Percentiles rank a stretch among this genome's conserved stretches.
These are phyloP conservation scores for Clavispora santaluciae DNA, from an alignment of 805 yeast genomes.

Conservation along the genomic window DNA sequence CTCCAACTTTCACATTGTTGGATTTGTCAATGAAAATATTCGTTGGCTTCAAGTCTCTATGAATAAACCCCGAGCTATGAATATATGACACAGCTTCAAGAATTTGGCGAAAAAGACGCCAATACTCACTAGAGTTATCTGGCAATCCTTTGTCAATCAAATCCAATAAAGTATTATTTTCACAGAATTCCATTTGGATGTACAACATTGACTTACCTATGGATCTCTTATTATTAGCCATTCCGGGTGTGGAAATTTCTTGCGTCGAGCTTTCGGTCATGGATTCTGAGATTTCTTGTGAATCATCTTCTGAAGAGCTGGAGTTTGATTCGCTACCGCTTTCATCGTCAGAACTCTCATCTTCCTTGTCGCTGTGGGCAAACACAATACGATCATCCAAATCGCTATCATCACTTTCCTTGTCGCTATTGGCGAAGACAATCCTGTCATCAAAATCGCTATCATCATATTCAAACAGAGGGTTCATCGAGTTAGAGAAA, in stretches of 20 bases:
- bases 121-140: conserved; percentile 69
- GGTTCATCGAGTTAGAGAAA: conserved; percentile 58
- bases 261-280: background rate
- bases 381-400: too few relatives aligned
- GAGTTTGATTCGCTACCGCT: too few relatives aligned
- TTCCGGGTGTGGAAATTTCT: background rate
- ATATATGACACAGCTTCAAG: conserved; percentile 87
- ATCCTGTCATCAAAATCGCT: conserved; percentile 25
- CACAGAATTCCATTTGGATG: conserved; percentile 99
- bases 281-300: background rate
- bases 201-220: conserved; percentile 61
- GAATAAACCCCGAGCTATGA: conserved; percentile 91
- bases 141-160: conserved; percentile 71
- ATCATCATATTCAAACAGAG: conserved; percentile 46
- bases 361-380: too few relatives aligned
- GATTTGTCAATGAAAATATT: conserved; percentile 91
- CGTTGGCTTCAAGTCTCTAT: conserved; percentile 91
- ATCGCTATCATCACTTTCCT: background rate
- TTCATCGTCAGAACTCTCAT: conserved; percentile 7
- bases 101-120: conserved; percentile 85
- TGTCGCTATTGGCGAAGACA: conserved; percentile 28
- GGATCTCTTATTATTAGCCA: background rate
- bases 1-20: conserved; percentile 89
- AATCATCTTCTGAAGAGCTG: background rate
- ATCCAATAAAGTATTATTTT: conserved; percentile 83